A percentile compares a stretch with the other conserved stretches of the same genome.
These are phyloP conservation scores for Comarum palustre DNA, from an alignment of 306 rosid species.

Conservation along the genomic window DNA sequence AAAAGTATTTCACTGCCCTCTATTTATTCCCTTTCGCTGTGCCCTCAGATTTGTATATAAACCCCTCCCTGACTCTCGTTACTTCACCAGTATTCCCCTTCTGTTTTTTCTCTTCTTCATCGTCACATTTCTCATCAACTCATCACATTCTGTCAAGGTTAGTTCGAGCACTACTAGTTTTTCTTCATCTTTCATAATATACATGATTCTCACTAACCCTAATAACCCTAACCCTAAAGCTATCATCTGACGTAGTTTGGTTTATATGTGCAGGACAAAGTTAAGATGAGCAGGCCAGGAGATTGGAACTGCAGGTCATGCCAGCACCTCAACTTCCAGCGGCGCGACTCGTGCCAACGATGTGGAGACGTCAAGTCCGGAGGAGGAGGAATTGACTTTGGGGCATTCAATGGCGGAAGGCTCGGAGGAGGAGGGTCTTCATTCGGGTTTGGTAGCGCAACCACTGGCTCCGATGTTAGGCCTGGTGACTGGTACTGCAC, in stretches of 20 bases:
- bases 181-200: background rate
- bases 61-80: conserved; percentile 40
- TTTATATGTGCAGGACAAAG: conserved; percentile 19
- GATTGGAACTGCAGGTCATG: conserved; percentile 98
- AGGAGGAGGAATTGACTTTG: conserved; percentile 36
- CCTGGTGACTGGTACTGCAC: conserved; percentile 94
- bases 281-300: conserved; percentile 84
- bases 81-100: conserved; percentile 40
- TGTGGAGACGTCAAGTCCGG: conserved; percentile 71
- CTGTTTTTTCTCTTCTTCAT: background rate
- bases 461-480: conserved; percentile 72
- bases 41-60: conserved; percentile 58
- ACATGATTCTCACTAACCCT: background rate
- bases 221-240: background rate
- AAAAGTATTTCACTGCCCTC: conserved; percentile 64
- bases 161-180: background rate
- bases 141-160: conserved; percentile 39
- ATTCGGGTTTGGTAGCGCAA: conserved; percentile 39
- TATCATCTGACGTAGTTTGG: background rate
- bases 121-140: conserved; percentile 15
- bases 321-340: conserved; percentile 93
- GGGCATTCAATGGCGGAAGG: conserved; percentile 39
- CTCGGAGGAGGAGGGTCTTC: conserved; percentile 56
- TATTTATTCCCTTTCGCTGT: conserved; percentile 58
- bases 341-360: conserved; percentile 92